These are phyloP conservation scores for Nigrospora sphaerica DNA, from an alignment of 2,329 filamentous ascomycete species.

Conservation along the genomic window DNA sequence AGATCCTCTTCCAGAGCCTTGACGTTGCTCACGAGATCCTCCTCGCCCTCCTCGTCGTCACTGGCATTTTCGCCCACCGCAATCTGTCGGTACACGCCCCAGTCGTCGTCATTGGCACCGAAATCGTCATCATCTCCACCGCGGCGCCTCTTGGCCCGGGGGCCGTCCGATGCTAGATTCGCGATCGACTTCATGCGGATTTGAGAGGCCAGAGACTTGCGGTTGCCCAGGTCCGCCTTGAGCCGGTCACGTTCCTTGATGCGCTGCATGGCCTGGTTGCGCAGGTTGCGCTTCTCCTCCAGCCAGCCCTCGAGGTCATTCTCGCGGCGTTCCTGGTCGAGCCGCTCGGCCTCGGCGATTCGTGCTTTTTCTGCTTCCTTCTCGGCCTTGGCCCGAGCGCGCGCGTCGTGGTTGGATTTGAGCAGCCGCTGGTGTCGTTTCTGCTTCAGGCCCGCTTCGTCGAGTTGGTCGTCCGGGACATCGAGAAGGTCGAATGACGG, in stretches of 20 bases:
- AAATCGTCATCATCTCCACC: constrained; percentile 94
- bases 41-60: constrained; percentile 88
- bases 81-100: constrained; percentile 93
- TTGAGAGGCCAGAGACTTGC: constrained; percentile 91
- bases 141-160: constrained; percentile 74
- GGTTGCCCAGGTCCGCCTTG: constrained; percentile 90
- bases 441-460: constrained; percentile 84
- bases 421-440: constrained; percentile 89
- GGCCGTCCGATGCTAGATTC: constrained; percentile 86
- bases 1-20: constrained; percentile 77
- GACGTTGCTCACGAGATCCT: constrained; percentile 69
- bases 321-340: constrained; percentile 76
- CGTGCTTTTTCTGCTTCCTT: constrained; percentile 90
- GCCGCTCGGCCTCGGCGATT: constrained; percentile 71
- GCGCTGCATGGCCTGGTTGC: constrained; percentile 63
- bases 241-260: constrained; percentile 92
- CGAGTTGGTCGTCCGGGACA: constrained; percentile 82
- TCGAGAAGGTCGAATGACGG: constrained; percentile 87
- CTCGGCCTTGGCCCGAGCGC: constrained; percentile 88
- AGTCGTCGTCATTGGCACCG: constrained; percentile 94
- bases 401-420: constrained; percentile 91
- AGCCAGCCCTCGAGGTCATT: constrained; percentile 85
- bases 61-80: constrained; percentile 71
- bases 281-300: constrained; percentile 68
- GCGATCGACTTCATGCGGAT: constrained; percentile 98